phyloP scores from a whole-genome alignment of 257 asterid genomes.

The Plectranthus barbatus region DNA sequence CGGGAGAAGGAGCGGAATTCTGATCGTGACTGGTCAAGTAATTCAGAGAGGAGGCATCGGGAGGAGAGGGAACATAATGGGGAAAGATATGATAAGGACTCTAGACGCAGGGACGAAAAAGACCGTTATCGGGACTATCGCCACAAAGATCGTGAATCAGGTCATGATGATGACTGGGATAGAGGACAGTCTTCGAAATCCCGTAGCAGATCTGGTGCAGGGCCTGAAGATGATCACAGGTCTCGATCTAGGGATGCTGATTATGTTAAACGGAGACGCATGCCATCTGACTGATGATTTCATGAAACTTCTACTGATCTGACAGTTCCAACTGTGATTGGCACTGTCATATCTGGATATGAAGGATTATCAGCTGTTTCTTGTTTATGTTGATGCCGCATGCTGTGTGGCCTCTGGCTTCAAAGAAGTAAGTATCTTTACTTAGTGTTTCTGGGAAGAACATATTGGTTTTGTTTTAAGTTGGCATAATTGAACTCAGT shows the following conservation, averaged over 20 bases:
- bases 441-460: slow-evolving; percentile 30
- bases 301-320: not conserved
- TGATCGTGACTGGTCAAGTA: slow-evolving; percentile 74
- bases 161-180: slow-evolving; percentile 31
- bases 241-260: slow-evolving; percentile 41
- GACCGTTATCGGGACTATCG: slow-evolving; percentile 28
- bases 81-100: slow-evolving; percentile 27
- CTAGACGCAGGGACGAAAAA: slow-evolving; percentile 26
- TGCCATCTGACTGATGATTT: slow-evolving; percentile 32
- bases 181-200: slow-evolving; percentile 30
- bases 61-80: slow-evolving; percentile 49
- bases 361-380: slow-evolving; percentile 23
- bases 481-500: slow-evolving; percentile 22
- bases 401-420: slow-evolving; percentile 28
- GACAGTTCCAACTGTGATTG: slow-evolving; percentile 7
- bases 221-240: slow-evolving; percentile 24
- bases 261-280: slow-evolving; percentile 30
- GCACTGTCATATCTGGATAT: slow-evolving; percentile 13
- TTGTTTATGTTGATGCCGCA: slow-evolving; percentile 23
- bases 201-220: slow-evolving; percentile 22
- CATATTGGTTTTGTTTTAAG: slow-evolving; percentile 28
- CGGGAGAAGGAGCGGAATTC: slow-evolving; percentile 73
- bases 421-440: slow-evolving; percentile 57
- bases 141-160: slow-evolving; percentile 24
- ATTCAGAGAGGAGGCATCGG: slow-evolving; percentile 66